phyloP scores from a whole-genome alignment of 805 yeast genomes.

The Candida taoyuanica region DNA sequence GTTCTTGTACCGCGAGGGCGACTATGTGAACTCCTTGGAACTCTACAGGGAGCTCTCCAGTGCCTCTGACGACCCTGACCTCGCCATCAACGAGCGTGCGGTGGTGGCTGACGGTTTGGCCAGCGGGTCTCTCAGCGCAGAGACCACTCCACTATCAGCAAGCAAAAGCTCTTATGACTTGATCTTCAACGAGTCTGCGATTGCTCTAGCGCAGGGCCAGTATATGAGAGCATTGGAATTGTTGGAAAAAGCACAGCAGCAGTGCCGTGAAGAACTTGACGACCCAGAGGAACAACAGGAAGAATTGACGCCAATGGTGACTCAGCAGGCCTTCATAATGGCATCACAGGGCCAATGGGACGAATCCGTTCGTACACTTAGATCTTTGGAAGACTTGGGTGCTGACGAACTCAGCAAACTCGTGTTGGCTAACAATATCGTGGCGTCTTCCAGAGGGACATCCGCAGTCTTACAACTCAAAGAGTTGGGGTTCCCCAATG shows the following conservation, averaged over 20 bases:
- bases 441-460: conserved; percentile 15
- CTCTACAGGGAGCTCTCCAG: conserved; percentile 46
- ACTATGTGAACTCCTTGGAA: conserved; percentile 43
- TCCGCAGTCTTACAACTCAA: conserved; percentile 27
- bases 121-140: conserved; percentile 14
- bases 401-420: conserved; percentile 27
- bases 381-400: conserved; percentile 24
- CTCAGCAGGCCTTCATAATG: conserved; percentile 55
- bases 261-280: conserved; percentile 36
- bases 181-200: conserved; percentile 59
- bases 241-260: conserved; percentile 40
- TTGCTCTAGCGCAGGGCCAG: conserved; percentile 42
- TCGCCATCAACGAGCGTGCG: conserved; percentile 67
- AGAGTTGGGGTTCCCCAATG: conserved; percentile 30
- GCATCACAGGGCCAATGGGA: conserved; percentile 36
- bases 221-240: conserved; percentile 36
- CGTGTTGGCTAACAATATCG: conserved; percentile 30
- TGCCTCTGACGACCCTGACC: conserved; percentile 37
- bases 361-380: conserved; percentile 35
- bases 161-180: conserved; percentile 49
- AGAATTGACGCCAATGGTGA: conserved; percentile 57
- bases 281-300: conserved; percentile 34
- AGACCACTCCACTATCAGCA: conserved; percentile 13
- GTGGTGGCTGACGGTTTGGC: conserved; percentile 45
- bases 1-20: conserved; percentile 47